Evolutionary conservation across 2,329 filamentous ascomycete species (phyloP), one percentile per base, ranked within the genome.

Genomic region (Knufia fluminis): DNA sequence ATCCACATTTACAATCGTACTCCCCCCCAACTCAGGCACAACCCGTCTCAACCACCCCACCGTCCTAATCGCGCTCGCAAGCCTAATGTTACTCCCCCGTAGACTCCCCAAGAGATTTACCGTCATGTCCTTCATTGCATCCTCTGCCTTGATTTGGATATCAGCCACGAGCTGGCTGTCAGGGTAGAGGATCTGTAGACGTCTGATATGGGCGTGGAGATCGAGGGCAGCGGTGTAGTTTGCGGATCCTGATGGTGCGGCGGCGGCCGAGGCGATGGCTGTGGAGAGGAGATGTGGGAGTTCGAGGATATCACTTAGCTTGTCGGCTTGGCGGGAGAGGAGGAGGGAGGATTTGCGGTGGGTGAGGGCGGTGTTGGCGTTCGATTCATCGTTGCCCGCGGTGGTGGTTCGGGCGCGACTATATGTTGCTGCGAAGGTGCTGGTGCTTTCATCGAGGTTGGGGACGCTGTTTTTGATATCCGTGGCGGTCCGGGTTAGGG

Each of bases 151-250:
- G 2, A 69, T 64, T 8, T 82, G 75, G 17, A 97, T 82, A 20
- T 84, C 83, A 16, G 74, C 74, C 22, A 97, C 77, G 38, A 97
- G 72, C 0, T 78, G 71, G 0, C 89, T 95, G 46, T 82, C 74
- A 0, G 90, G 85, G 63, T 96, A 94, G 23, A 97, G 72, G 0
- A 82, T 80, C 53, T 89, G 82, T 4, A 98, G 74, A 6, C 92
- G 80, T 58, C 87, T 86, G 62, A 96, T 92, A 64, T 97, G 92
- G n/a, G 86, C 84, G 62, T 94, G 85, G 2, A 98, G 75, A 65
- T 98, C 92, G 28, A 98, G 74, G 0, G 90, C 90, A 0, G 88
- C 86, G 1, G 89, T 83, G 70, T 96, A 94, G 58, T 88, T 94
- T 52, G 82, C 79, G 9, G 51, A 51, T 8, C 72, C 77, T 4